Conservation (phyloP, 1,284 basidiomycete species). For the Cryptococcus maquisensis region DNA sequence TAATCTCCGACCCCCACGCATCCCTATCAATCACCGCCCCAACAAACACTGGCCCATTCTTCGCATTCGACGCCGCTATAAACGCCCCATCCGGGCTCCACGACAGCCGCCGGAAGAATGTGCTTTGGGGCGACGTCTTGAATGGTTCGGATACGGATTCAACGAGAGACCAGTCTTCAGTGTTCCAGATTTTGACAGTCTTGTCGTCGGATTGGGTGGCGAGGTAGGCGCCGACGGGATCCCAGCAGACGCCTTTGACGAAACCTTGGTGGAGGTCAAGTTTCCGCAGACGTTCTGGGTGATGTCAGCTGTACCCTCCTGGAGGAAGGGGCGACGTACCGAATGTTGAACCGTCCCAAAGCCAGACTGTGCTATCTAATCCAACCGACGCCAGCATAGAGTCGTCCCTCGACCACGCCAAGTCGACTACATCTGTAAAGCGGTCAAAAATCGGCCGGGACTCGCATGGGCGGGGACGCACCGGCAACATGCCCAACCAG, state of each 20-base stretch:
- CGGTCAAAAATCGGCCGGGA: conserved; percentile 1
- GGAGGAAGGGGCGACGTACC: conserved; percentile 52
- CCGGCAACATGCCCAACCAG: conserved; percentile 91
- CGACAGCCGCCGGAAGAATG: conserved; percentile 87
- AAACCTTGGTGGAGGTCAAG: conserved; percentile 90
- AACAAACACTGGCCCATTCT: conserved; percentile 96
- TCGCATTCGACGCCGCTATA: conserved; percentile 94
- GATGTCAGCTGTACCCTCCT: neutral
- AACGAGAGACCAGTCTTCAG: conserved; percentile 83
- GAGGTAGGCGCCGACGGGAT: conserved; percentile 92
- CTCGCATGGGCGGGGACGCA: conserved; percentile 41
- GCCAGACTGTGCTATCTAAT: conserved; percentile 81
- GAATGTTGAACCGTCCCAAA: conserved; percentile 88
- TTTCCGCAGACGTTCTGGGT: conserved; percentile 68
- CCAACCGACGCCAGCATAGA: conserved; percentile 91
- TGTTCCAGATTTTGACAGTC: conserved; percentile 94
- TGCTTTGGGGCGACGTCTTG: conserved; percentile 86
- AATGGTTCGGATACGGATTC: conserved; percentile 84
- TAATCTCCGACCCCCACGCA: conserved; percentile 82
- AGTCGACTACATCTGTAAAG: conserved; percentile 78
- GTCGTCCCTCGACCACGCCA: conserved; percentile 91
- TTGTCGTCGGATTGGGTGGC: conserved; percentile 94
- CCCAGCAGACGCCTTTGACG: conserved; percentile 98
- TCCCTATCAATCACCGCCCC: conserved; percentile 88
- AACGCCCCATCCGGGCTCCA: conserved; percentile 99